Evolutionary conservation across 192 early-diverging fungal species (phyloP).

Genomic region (Linnemannia elongata): DNA sequence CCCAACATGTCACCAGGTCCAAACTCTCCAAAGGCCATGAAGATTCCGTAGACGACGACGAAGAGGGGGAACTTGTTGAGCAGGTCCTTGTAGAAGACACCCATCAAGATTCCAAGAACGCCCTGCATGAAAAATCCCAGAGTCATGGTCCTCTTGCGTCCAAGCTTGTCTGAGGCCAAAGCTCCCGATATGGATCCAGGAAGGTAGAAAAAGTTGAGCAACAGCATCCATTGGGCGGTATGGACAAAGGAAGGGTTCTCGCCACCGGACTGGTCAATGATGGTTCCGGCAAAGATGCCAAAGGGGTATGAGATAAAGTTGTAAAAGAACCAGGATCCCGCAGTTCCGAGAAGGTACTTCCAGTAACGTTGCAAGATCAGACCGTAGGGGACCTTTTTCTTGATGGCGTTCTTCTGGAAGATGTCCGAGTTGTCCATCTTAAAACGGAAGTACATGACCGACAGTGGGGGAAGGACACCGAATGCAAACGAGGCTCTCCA

Average conservation of each 20-base stretch:
- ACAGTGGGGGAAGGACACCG: conserved; percentile 55
- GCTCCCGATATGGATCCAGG: conserved; percentile 65
- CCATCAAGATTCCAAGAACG: conserved; percentile 61
- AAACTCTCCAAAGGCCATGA: conserved; percentile 61
- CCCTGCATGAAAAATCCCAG: conserved; percentile 63
- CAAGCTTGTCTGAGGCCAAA: conserved; percentile 58
- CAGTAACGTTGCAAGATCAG: conserved; percentile 61
- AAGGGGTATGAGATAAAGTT: conserved; percentile 28
- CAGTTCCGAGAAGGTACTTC: conserved; percentile 60
- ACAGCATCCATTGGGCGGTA: conserved; percentile 58
- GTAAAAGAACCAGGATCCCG: conserved; percentile 30
- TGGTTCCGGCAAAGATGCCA: conserved; percentile 30
- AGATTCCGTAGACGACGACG: conserved; percentile 67
- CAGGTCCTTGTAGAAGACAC: conserved; percentile 53
- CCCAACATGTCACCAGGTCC: conserved; percentile 58
- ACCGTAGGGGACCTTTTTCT: conserved; percentile 60
- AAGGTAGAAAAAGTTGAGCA: conserved; percentile 63
- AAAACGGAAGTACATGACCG: conserved; percentile 64
- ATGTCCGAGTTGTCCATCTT: conserved; percentile 63
- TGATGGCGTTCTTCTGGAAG: conserved; percentile 58
- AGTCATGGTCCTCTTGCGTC: conserved; percentile 63
- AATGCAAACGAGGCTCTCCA: conserved; percentile 69
- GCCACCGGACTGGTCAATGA: conserved; percentile 1
- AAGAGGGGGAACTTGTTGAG: conserved; percentile 58
- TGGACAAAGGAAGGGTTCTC: conserved; percentile 36